Evolutionary conservation across 306 rosid species (phyloP).

Genomic region (Phaseolus lunatus): DNA sequence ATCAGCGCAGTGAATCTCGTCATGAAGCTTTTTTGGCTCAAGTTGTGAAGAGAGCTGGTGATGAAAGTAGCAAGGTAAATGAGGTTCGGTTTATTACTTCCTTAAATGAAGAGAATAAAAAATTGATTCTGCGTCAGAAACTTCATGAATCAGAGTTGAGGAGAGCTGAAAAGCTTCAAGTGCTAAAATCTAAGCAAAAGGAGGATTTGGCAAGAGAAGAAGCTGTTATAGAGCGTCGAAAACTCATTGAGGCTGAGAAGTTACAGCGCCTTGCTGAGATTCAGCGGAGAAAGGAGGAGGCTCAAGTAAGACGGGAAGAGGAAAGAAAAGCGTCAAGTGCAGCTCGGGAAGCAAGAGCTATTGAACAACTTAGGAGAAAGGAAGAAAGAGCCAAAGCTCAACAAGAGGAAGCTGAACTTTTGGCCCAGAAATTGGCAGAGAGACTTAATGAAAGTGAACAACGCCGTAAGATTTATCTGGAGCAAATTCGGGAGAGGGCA

Average conservation of each 20-base stretch:
- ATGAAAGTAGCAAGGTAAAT: slow-evolving; percentile 97
- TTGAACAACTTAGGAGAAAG: slow-evolving; percentile 95
- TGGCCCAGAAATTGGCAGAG: slow-evolving; percentile 98
- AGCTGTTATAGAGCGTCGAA: slow-evolving; percentile 94
- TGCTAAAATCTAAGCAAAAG: slow-evolving; percentile 90
- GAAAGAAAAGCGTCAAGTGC: slow-evolving; percentile 99
- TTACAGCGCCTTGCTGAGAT: slow-evolving; percentile 98
- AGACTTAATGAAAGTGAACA: slow-evolving; percentile 97
- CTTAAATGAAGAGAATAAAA: slow-evolving; percentile 93
- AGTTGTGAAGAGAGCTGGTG: slow-evolving; percentile 98
- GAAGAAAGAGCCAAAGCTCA: slow-evolving; percentile 99
- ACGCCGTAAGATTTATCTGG: slow-evolving; percentile 91
- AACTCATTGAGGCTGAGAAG: slow-evolving; percentile 95
- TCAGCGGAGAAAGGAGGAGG: slow-evolving; percentile 97
- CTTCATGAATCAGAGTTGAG: slow-evolving; percentile 97
- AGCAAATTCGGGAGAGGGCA: slow-evolving; percentile 98
- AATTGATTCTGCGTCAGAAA: slow-evolving; percentile 86
- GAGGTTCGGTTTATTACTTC: slow-evolving; percentile 98
- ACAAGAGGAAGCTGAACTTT: slow-evolving; percentile 98
- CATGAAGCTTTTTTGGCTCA: slow-evolving; percentile 99
- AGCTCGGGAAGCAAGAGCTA: slow-evolving; percentile 93
- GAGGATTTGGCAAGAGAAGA: slow-evolving; percentile 99
- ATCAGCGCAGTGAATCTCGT: slow-evolving; percentile 93
- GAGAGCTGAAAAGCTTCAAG: slow-evolving; percentile 98
- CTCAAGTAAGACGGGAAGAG: slow-evolving; percentile 95